A percentile compares a stretch with the other conserved stretches of the same genome.
Evolutionary conservation across 495 filamentous ascomycete species (phyloP).

Genomic region (Hypoxylon cercidicola): DNA sequence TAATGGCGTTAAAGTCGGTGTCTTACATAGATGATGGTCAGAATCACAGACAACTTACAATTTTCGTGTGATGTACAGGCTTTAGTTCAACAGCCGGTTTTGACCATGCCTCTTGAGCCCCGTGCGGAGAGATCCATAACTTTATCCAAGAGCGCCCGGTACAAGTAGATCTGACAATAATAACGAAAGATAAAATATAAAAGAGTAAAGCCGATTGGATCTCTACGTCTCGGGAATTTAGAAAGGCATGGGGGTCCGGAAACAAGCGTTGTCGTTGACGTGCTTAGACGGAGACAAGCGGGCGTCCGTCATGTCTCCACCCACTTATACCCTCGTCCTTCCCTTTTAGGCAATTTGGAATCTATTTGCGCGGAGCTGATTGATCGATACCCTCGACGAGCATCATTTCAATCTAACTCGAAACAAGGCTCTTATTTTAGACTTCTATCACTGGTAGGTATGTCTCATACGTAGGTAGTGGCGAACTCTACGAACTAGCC

Average conservation of each 20-base stretch:
- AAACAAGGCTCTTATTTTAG: background rate
- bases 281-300: constrained; percentile 20
- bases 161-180: constrained; percentile 15
- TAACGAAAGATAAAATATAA: constrained; percentile 4
- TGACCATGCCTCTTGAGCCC: constrained; percentile 20
- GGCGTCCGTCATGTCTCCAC: constrained; percentile 16
- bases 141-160: constrained; percentile 6
- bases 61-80: background rate
- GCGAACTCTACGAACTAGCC: too few species aligned
- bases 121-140: constrained; percentile 31
- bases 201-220: constrained; percentile 17
- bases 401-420: constrained; percentile 1
- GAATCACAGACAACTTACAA: background rate
- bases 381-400: constrained; percentile 3
- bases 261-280: constrained; percentile 33
- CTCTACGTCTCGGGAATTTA: background rate
- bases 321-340: constrained; percentile 1
- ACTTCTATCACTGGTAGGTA: background rate
- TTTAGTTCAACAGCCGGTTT: background rate
- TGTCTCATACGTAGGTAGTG: too few species aligned
- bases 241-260: background rate
- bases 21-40: background rate
- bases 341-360: constrained; percentile 18
- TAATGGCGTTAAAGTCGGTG: constrained; percentile 8
- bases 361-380: constrained; percentile 5